Percentiles rank a stretch among this genome's conserved stretches.
These are phyloP conservation scores for Trichoderma sp. DNA, from an alignment of 2,329 filamentous ascomycete genomes.

Conservation along the genomic window DNA sequence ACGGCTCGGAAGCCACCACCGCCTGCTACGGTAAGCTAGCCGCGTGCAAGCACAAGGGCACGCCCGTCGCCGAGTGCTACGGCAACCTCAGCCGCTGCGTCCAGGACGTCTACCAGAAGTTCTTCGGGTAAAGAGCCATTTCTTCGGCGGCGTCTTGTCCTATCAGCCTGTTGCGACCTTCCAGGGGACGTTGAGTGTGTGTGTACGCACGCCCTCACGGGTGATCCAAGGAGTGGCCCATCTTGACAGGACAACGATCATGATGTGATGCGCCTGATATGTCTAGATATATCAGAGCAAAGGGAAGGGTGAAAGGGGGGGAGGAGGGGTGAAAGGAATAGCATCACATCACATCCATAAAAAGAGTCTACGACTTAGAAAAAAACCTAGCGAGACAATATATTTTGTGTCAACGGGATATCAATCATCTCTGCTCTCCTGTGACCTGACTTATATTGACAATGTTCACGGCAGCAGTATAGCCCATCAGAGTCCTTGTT, in stretches of 20 bases:
- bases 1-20: background rate
- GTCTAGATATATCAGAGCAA: background rate
- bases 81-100: background rate
- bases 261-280: background rate
- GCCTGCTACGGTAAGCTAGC: background rate
- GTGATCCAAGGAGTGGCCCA: background rate
- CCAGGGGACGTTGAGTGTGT: background rate
- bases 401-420: background rate
- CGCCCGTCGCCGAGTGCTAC: background rate
- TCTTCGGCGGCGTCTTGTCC: background rate
- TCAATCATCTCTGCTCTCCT: background rate
- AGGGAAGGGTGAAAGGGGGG: no score
- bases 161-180: background rate
- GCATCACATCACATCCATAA: background rate
- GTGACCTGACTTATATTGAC: background rate
- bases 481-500: background rate
- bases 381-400: background rate
- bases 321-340: no score
- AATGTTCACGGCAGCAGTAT: background rate
- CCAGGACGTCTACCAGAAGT: background rate
- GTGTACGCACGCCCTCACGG: background rate
- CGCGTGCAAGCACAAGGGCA: background rate
- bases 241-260: background rate
- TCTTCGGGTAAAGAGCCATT: background rate
- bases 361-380: background rate